Evolutionary conservation across 1,139 yeast species (phyloP).

Genomic region (Lodderomyces theae): DNA sequence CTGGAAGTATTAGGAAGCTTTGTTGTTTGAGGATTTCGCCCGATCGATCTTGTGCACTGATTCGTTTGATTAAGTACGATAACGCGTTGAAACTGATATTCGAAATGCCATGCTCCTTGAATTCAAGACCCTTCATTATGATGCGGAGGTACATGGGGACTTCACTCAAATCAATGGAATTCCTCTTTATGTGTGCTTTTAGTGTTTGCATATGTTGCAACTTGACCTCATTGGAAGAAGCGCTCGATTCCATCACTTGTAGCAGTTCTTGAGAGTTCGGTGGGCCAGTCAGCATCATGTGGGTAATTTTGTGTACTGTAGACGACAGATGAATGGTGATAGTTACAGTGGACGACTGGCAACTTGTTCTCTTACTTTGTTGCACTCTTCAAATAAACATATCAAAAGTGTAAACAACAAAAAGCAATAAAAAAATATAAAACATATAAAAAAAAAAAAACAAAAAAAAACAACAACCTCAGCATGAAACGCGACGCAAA

Average conservation of each 20-base stretch:
- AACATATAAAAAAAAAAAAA: background rate
- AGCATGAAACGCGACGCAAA: background rate
- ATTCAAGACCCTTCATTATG: constrained; percentile 45
- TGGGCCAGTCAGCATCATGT: background rate
- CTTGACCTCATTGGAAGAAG: constrained; percentile 22
- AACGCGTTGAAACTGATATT: constrained; percentile 60
- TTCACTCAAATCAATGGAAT: constrained; percentile 52
- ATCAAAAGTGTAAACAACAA: no score
- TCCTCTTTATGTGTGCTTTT: constrained; percentile 69
- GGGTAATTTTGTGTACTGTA: background rate
- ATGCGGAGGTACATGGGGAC: constrained; percentile 61
- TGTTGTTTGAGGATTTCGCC: constrained; percentile 45
- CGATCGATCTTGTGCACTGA: constrained; percentile 65
- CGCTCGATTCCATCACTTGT: background rate
- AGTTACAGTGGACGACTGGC: background rate
- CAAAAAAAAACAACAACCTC: background rate
- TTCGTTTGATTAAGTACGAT: constrained; percentile 73
- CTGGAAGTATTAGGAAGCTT: constrained; percentile 53
- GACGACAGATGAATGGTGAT: background rate
- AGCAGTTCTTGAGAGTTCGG: background rate
- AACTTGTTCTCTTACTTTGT: no score
- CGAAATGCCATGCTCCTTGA: constrained; percentile 41
- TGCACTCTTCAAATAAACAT: no score
- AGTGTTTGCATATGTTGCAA: constrained; percentile 45
- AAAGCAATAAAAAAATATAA: background rate